Percentiles rank a stretch among this genome's conserved stretches.
These are phyloP conservation scores for Penicillium capsulatum DNA, from an alignment of 2,329 filamentous ascomycete genomes.

Conservation along the genomic window DNA sequence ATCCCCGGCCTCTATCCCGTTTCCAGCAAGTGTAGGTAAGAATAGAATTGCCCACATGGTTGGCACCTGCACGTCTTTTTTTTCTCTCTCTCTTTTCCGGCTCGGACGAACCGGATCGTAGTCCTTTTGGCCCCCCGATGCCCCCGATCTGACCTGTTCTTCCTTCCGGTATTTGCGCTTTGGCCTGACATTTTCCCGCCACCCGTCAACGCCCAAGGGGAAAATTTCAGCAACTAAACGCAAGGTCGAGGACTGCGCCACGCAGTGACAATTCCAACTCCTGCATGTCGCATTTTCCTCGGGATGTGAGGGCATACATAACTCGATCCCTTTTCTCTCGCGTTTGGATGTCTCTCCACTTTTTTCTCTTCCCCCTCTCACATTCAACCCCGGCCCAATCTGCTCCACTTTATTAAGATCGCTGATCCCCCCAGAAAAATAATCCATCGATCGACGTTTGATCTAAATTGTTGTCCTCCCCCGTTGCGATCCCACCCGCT, in stretches of 20 bases:
- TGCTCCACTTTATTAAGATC: too few relatives aligned
- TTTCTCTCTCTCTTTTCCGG: conserved; percentile 1
- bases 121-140: neutral
- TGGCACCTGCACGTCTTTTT: conserved; percentile 30
- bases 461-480: neutral
- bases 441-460: neutral
- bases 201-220: conserved; percentile 19
- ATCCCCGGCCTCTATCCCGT: conserved; percentile 1
- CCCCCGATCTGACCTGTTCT: neutral
- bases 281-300: conserved; percentile 13
- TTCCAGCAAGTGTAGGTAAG: conserved; percentile 2
- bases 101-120: conserved; percentile 9
- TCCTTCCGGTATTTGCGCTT: conserved; percentile 2
- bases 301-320: conserved; percentile 20
- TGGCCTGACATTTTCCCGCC: conserved; percentile 19
- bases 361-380: neutral
- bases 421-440: too few relatives aligned
- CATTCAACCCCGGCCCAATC: too few relatives aligned
- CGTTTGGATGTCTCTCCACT: neutral
- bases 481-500: conserved; percentile 11
- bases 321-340: conserved; percentile 8
- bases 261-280: conserved; percentile 14
- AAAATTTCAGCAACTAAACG: too few relatives aligned
- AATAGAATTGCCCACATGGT: conserved; percentile 31
- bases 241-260: conserved; percentile 18